Evolutionary conservation across 306 rosid species (phyloP).

Genomic region (Malus fusca): DNA sequence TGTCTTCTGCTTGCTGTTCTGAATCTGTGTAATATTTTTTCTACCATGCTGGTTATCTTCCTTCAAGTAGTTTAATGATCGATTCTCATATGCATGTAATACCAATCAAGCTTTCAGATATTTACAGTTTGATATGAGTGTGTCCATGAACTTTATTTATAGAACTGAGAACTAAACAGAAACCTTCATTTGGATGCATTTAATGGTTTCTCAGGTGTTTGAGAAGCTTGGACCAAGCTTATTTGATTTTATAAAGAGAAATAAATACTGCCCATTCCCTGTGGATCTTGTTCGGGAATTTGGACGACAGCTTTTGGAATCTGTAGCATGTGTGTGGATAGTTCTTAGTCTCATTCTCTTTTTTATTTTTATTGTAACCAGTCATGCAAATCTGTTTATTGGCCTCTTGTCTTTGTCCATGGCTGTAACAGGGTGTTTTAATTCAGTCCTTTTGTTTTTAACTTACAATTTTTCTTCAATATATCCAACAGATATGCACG

Average conservation of each 20-base stretch:
- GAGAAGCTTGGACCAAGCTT: conserved; percentile 99
- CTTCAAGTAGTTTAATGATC: conserved; percentile 1
- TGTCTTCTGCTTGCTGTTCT: neutral
- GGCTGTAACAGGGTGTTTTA: conserved; percentile 27
- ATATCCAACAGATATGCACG: conserved; percentile 84
- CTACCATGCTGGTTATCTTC: neutral
- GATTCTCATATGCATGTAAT: conserved; percentile 4
- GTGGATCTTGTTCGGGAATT: conserved; percentile 99
- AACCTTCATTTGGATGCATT: conserved; percentile 65
- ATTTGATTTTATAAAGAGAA: conserved; percentile 99
- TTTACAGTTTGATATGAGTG: conserved; percentile 23
- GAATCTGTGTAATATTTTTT: neutral
- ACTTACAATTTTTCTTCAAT: conserved; percentile 34
- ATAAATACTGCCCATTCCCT: conserved; percentile 95
- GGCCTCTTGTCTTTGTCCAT: conserved; percentile 35
- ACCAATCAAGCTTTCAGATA: conserved; percentile 7
- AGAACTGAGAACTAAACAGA: conserved; percentile 56
- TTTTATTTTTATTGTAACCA: conserved; percentile 19
- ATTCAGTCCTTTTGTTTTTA: conserved; percentile 20
- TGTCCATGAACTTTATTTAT: conserved; percentile 41
- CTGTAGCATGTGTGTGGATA: conserved; percentile 97
- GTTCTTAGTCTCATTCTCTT: conserved; percentile 43
- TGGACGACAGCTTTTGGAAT: conserved; percentile 99
- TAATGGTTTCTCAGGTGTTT: conserved; percentile 95
- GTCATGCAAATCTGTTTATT: conserved; percentile 31